phyloP scores from a whole-genome alignment of 1,284 basidiomycete genomes.

The Caloboletus inedulis region DNA sequence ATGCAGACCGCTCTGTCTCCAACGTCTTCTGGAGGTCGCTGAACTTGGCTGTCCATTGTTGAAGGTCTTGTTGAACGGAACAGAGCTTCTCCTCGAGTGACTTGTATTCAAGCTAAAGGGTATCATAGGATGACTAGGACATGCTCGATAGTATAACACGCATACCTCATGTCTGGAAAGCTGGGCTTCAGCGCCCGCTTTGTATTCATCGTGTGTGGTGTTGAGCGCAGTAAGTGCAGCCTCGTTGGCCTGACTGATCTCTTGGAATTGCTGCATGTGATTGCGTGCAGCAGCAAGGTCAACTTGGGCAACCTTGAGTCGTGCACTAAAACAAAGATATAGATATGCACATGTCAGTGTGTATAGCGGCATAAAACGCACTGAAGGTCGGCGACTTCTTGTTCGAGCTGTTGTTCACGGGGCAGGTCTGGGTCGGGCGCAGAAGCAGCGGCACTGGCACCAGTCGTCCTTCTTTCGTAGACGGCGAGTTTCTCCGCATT shows the following conservation, averaged over 20 bases:
- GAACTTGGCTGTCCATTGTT: conserved; percentile 48
- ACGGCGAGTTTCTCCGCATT: conserved; percentile 82
- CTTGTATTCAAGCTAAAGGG: conserved; percentile 59
- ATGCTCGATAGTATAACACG: conserved; percentile 1
- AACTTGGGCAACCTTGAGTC: conserved; percentile 71
- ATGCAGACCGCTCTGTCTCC: conserved; percentile 63
- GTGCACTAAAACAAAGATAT: conserved; percentile 45
- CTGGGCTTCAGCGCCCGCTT: conserved; percentile 61
- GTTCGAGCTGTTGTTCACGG: conserved; percentile 77
- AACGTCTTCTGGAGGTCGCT: conserved; percentile 61
- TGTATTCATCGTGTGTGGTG: conserved; percentile 76
- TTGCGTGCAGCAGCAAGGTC: conserved; percentile 67
- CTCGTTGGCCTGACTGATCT: conserved; percentile 80
- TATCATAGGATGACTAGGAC: conserved; percentile 3
- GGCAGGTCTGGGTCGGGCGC: conserved; percentile 46
- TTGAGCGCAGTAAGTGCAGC: conserved; percentile 69
- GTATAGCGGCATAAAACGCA: conserved; percentile 32
- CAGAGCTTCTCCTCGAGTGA: conserved; percentile 63
- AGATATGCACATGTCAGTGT: neutral
- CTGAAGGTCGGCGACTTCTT: conserved; percentile 83
- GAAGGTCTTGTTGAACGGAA: conserved; percentile 55
- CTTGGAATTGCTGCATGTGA: conserved; percentile 81
- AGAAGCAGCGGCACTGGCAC: conserved; percentile 30
- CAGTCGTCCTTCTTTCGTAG: conserved; percentile 67
- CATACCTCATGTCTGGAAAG: conserved; percentile 65